Evolutionary conservation across 305 asterid species (phyloP).

Genomic region (Fraxinus sp.): DNA sequence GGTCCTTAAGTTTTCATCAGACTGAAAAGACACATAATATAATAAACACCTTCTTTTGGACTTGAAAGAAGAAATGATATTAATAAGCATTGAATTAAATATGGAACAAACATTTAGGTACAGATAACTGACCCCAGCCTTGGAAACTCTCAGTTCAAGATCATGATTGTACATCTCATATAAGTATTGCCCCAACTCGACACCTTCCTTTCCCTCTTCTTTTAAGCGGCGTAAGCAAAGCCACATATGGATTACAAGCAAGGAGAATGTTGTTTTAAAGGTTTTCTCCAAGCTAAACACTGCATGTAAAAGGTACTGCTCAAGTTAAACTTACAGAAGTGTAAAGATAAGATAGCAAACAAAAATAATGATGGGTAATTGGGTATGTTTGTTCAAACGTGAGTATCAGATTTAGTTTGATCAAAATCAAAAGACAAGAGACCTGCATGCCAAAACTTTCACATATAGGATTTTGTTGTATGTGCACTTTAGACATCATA

Average conservation of each 20-base stretch:
- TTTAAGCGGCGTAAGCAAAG: conserved; percentile 80
- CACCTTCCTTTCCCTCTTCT: conserved; percentile 91
- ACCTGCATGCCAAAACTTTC: background rate
- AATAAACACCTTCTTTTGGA: background rate
- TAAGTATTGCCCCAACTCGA: conserved; percentile 85
- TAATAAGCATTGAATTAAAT: background rate
- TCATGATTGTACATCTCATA: conserved; percentile 90
- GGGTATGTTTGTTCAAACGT: background rate
- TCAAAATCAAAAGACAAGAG: conserved; percentile 5
- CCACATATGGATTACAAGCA: conserved; percentile 96
- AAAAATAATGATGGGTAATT: background rate
- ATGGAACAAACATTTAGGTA: conserved; percentile 10
- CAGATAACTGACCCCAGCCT: conserved; percentile 82
- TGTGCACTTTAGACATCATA: background rate
- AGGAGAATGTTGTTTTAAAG: conserved; percentile 79
- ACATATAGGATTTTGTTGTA: background rate
- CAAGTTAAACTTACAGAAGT: conserved; percentile 15
- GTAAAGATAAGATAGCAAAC: conserved; percentile 7
- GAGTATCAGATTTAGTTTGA: conserved; percentile 4
- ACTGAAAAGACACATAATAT: background rate
- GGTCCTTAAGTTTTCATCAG: background rate
- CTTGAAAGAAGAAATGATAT: background rate
- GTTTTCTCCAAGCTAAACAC: conserved; percentile 94
- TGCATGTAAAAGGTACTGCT: conserved; percentile 37
- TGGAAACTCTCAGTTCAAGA: conserved; percentile 86